phyloP scores from a whole-genome alignment of 495 filamentous ascomycete species.

The Penicillium macrosclerotiorum region DNA sequence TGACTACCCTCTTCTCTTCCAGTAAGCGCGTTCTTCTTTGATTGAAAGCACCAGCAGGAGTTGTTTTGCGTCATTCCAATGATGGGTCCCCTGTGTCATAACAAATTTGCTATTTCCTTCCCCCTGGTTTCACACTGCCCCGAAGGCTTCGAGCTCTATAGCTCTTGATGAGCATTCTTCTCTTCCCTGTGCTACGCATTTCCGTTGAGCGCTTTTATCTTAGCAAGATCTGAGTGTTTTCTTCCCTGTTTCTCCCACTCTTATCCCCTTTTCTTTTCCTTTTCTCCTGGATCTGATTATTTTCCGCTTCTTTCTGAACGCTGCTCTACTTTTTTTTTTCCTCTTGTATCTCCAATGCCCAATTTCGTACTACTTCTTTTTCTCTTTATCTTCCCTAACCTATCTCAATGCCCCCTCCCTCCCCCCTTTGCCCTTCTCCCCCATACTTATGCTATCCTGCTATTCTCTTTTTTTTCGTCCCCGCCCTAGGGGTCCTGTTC shows the following conservation, averaged over 20 bases:
- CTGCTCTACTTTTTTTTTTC: conserved; percentile 13
- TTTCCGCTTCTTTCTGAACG: conserved; percentile 7
- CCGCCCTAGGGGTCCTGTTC: conserved; percentile 32
- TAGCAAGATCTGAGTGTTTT: conserved; percentile 43
- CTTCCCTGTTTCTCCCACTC: conserved; percentile 5
- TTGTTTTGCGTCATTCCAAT: conserved; percentile 46
- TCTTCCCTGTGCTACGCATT: conserved; percentile 47
- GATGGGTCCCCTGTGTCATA: conserved; percentile 46
- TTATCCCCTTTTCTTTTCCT: conserved; percentile 13
- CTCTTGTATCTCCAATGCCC: conserved; percentile 7
- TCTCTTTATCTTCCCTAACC: conserved; percentile 5
- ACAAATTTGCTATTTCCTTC: conserved; percentile 38
- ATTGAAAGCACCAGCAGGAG: conserved; percentile 50
- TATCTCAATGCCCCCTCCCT: conserved; percentile 14
- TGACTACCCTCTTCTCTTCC: conserved; percentile 27
- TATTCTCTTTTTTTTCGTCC: conserved; percentile 17
- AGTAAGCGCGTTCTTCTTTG: conserved; percentile 45
- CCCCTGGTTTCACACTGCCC: conserved; percentile 10
- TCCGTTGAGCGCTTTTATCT: conserved; percentile 48
- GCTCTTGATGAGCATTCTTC: conserved; percentile 48
- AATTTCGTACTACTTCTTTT: conserved; percentile 9
- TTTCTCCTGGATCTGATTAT: conserved; percentile 15
- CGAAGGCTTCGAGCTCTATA: conserved; percentile 35
- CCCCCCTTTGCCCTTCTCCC: conserved; percentile 2
- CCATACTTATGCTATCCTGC: conserved; percentile 6